phyloP scores from a whole-genome alignment of 2,329 filamentous ascomycete species.

The Apiospora koreana region DNA sequence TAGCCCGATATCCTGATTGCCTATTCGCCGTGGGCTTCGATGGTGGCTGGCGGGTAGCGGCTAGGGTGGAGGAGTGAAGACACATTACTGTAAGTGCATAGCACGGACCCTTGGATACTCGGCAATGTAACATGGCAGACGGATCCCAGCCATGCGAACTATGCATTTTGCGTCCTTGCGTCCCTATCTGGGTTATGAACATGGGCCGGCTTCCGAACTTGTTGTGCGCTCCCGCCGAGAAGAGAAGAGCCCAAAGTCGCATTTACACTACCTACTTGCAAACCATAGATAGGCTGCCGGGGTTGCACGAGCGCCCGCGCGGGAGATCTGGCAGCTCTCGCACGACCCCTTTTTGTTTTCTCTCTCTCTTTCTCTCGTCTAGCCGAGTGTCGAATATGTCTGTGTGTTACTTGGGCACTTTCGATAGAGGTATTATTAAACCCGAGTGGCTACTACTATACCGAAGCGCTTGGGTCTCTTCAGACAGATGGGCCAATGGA shows the following conservation, averaged over 20 bases:
- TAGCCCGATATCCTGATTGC: neutral
- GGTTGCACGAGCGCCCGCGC: neutral
- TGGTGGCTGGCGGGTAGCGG: neutral
- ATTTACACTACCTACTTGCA: neutral
- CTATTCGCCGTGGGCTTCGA: neutral
- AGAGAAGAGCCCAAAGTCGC: neutral
- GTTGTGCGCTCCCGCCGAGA: neutral
- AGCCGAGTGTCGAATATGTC: too few species aligned
- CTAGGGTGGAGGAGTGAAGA: neutral
- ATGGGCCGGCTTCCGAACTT: neutral
- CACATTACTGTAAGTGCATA: neutral
- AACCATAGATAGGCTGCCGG: neutral
- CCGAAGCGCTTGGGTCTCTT: neutral
- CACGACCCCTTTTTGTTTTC: neutral
- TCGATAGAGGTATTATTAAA: neutral
- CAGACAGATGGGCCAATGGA: neutral
- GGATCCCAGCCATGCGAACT: slow-evolving; percentile 1
- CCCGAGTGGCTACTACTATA: neutral
- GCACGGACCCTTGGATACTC: neutral
- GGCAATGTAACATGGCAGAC: slow-evolving; percentile 5
- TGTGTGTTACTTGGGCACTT: too few species aligned
- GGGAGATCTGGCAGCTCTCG: slow-evolving; percentile 7
- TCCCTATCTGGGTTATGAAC: neutral
- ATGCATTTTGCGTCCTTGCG: neutral
- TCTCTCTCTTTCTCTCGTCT: too few species aligned